Conservation (phyloP, 1,284 basidiomycete species). For the Trichosporon ovoides region DNA sequence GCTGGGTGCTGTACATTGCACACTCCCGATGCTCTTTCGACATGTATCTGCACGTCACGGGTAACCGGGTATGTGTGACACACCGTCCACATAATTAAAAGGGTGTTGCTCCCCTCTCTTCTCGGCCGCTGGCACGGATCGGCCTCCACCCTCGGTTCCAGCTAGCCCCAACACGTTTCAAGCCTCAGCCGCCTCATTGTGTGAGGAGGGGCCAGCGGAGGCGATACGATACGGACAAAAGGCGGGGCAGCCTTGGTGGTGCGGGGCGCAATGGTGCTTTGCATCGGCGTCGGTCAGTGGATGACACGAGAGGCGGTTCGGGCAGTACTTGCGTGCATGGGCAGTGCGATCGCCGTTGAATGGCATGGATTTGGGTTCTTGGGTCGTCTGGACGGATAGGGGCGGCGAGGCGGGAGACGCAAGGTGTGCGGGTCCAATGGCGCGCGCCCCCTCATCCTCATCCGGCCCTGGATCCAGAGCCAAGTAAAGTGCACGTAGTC, state of each 20-base stretch:
- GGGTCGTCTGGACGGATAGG: not conserved
- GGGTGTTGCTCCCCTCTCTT: not conserved
- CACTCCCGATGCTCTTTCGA: not conserved
- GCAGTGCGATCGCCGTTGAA: not conserved
- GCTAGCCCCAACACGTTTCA: constrained; percentile 4
- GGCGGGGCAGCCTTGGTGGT: not conserved
- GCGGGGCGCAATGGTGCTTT: not conserved
- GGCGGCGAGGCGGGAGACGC: not conserved
- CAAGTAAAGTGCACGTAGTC: constrained; percentile 4
- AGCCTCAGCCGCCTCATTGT: constrained; percentile 4
- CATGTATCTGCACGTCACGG: not conserved
- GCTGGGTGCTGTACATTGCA: not conserved
- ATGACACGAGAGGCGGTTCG: not conserved
- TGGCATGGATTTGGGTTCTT: not conserved
- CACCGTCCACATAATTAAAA: not conserved
- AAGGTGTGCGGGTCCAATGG: not conserved
- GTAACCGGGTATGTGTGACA: not conserved
- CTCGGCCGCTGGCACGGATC: constrained; percentile 1
- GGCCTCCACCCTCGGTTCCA: constrained; percentile 3
- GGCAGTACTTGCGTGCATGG: not conserved
- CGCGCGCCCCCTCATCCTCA: constrained; percentile 4
- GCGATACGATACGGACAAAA: not conserved
- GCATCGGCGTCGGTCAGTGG: not conserved
- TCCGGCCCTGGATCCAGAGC: constrained; percentile 1
- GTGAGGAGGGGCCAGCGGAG: not conserved